Conservation (phyloP, 768 basidiomycete genomes). For the Tylopilus subfusipes region DNA sequence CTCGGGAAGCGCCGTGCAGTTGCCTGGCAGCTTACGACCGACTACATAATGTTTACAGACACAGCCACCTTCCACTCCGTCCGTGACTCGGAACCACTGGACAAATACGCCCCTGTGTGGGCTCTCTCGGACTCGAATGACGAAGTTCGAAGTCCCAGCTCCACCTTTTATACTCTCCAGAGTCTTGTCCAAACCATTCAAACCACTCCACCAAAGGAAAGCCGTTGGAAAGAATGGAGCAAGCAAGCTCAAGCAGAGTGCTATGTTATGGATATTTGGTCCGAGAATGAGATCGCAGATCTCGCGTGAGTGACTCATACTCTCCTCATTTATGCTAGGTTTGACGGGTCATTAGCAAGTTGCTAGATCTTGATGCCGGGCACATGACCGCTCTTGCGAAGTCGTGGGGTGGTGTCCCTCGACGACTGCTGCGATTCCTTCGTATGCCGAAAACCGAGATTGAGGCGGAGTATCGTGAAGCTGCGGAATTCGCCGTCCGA, state of each 20-base stretch:
- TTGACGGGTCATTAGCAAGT: neutral
- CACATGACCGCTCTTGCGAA: neutral
- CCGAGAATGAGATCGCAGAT: neutral
- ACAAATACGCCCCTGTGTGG: neutral
- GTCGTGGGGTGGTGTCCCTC: neutral
- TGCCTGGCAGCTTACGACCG: neutral
- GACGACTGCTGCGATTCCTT: no score
- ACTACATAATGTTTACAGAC: neutral
- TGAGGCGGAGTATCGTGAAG: neutral
- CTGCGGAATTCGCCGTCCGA: neutral
- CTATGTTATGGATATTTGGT: slow-evolving; percentile 3
- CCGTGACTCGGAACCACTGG: neutral
- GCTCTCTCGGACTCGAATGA: neutral
- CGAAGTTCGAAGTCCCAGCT: fast-evolving
- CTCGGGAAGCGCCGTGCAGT: neutral
- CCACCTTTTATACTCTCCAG: neutral
- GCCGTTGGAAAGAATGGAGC: neutral
- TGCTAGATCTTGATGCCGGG: neutral
- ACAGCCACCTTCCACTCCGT: neutral
- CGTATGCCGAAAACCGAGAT: neutral
- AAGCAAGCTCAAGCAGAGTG: neutral
- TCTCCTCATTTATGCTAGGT: no score
- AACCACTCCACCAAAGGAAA: neutral
- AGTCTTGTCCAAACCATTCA: neutral
- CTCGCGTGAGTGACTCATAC: no score